Base-by-base conservation (phyloP, 257 asterid genomes). In the Sherardia arvensis region DNA sequence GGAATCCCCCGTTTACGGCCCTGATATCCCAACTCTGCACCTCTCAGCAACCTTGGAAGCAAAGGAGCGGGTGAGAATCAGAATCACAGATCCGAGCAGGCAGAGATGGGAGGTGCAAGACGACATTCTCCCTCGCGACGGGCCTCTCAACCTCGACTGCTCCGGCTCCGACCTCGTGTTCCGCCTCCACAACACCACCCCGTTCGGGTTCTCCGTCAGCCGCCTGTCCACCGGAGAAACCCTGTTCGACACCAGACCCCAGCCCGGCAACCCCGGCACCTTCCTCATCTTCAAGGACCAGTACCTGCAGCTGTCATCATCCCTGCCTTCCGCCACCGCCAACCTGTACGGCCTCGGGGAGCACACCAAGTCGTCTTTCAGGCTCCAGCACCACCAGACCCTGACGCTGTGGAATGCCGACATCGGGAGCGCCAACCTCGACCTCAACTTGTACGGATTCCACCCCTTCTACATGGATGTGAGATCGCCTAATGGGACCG, bases 381-480 rank as follows among this genome's bases (percentile, higher is more conserved):
- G 63, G 74, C 68, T 89, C 29, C 70, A 75, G 65, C 88, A 59
- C 9, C 71, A 78, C 49, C 93, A 87, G 76, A 85, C 80, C 0
- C 77, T 92, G n/a, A 92, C 97, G 1, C 82, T 89, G 1, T 92
- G 98, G 98, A 79, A 83, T 60, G 87, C 93, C 32, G 98, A 87
- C 74, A 84, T 79, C 10, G 80, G 8, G 2, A 88, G 95, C 57
- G 73, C 71, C 1, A 84, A 73, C 34, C n/a, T 38, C 28, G 93
- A 89, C 61, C 47, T 89, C 62, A 92, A 92, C 40, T 65, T 92
- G 69, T 89, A 92, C 43, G 98, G 98, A 0, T 82, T 94, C 3
- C 98, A 89, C 70, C 98, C 98, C 2, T 92, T 92, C 64, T 85
- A 92, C 69, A 72, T 91, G 91, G 97, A 91, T 56, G 84, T 91